Evolutionary conservation across 768 basidiomycete species (phyloP).

Genomic region (Agrocybe chaxingu): DNA sequence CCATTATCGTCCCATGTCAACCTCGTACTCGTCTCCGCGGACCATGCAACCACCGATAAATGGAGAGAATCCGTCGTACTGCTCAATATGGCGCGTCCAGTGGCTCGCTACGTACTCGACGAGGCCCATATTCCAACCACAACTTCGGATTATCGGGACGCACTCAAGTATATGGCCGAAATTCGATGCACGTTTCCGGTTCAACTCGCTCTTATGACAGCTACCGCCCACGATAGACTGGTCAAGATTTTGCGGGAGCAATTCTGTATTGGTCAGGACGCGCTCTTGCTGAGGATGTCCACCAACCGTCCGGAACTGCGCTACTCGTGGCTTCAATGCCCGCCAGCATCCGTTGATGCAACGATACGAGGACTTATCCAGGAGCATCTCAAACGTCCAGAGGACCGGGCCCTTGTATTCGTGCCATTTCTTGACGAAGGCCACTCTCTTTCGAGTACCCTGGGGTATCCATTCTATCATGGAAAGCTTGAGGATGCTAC

Average conservation of each 20-base stretch:
- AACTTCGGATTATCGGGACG: conserved; percentile 6
- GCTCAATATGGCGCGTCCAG: not conserved
- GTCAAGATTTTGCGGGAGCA: not conserved
- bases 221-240: conserved; percentile 11
- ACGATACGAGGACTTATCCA: not conserved
- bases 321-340: not conserved
- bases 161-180: conserved; percentile 3
- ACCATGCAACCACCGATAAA: no score
- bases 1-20: no score
- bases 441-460: not conserved
- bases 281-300: not conserved
- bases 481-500: not conserved
- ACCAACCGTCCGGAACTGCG: conserved; percentile 4
- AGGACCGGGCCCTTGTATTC: conserved; percentile 11
- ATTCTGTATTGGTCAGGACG: conserved; percentile 7
- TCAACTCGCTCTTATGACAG: conserved; percentile 18
- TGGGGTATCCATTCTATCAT: conserved; percentile 6
- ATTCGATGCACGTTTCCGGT: conserved; percentile 7
- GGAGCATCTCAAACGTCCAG: not conserved
- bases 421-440: conserved; percentile 5
- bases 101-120: conserved; percentile 18
- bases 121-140: conserved; percentile 19
- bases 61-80: no score
- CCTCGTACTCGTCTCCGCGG: no score
- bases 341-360: no score